Conservation (phyloP, 2,329 filamentous ascomycete species). For the Anisogramma anomala region DNA sequence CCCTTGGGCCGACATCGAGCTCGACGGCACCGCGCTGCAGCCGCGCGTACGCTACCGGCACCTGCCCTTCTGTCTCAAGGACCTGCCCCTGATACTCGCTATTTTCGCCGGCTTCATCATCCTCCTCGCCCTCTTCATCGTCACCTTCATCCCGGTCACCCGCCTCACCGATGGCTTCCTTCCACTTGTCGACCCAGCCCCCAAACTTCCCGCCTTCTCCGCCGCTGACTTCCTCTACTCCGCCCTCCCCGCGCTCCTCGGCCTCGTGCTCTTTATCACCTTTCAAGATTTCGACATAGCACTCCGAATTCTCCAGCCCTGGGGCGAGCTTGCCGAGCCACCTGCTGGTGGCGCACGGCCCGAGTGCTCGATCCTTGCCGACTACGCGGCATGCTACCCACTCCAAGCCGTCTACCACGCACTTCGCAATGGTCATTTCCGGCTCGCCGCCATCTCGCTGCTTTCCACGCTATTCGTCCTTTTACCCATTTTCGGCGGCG, state of each 20-base stretch:
- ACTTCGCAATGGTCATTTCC: slow-evolving; percentile 49
- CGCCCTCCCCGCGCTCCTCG: slow-evolving; percentile 59
- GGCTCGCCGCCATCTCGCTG: slow-evolving; percentile 50
- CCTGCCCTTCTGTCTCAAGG: slow-evolving; percentile 66
- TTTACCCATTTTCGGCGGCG: slow-evolving; percentile 57
- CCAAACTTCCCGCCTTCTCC: slow-evolving; percentile 58
- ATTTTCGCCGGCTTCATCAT: slow-evolving; percentile 48
- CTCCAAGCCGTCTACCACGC: slow-evolving; percentile 48
- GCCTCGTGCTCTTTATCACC: slow-evolving; percentile 53
- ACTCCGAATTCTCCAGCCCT: slow-evolving; percentile 56
- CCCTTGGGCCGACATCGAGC: slow-evolving; percentile 18
- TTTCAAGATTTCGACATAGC: slow-evolving; percentile 57
- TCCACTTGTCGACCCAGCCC: slow-evolving; percentile 52
- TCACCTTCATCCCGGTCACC: slow-evolving; percentile 64
- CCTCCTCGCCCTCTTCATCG: slow-evolving; percentile 58
- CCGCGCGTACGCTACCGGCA: slow-evolving; percentile 49
- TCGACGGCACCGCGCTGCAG: slow-evolving; percentile 36
- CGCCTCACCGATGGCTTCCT: slow-evolving; percentile 57
- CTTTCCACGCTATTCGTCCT: slow-evolving; percentile 47
- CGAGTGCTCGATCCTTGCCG: slow-evolving; percentile 52
- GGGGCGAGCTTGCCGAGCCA: slow-evolving; percentile 44
- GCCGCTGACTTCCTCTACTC: slow-evolving; percentile 79
- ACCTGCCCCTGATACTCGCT: slow-evolving; percentile 53
- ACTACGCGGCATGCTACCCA: slow-evolving; percentile 58
- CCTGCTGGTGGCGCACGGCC: slow-evolving; percentile 48